Evolutionary conservation across 1,139 yeast species (phyloP).

Genomic region (Geotrichum siamense): DNA sequence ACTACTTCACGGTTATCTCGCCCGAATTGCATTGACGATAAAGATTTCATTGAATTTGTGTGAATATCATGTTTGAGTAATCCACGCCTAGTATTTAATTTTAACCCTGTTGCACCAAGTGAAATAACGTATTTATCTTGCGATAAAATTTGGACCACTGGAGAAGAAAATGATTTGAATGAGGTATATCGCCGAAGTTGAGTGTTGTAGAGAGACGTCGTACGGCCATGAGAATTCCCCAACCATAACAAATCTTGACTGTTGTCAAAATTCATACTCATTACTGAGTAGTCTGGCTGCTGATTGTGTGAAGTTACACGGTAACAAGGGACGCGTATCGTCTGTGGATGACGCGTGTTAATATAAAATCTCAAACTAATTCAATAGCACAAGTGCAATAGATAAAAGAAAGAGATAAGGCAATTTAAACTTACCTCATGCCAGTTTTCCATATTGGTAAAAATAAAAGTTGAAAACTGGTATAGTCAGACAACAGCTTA

Average conservation of each 20-base stretch:
- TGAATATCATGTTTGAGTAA: slow-evolving; percentile 25
- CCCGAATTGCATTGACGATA: slow-evolving; percentile 30
- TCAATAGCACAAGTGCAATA: too few relatives aligned
- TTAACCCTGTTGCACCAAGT: slow-evolving; percentile 30
- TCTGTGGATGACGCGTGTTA: slow-evolving; percentile 20
- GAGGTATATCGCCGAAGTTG: slow-evolving; percentile 41
- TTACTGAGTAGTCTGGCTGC: slow-evolving; percentile 7
- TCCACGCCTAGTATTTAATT: slow-evolving; percentile 35
- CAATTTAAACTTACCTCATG: slow-evolving; percentile 35
- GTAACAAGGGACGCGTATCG: slow-evolving; percentile 25
- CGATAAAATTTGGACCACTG: slow-evolving; percentile 32
- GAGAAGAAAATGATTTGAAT: slow-evolving; percentile 30
- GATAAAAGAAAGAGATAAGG: neutral
- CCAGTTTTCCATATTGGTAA: slow-evolving; percentile 42
- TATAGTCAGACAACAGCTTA: neutral
- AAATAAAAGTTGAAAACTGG: neutral
- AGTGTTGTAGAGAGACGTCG: slow-evolving; percentile 43
- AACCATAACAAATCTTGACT: slow-evolving; percentile 74
- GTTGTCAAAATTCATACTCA: slow-evolving; percentile 51
- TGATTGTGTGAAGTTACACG: slow-evolving; percentile 24
- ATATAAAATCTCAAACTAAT: neutral
- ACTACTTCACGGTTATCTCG: slow-evolving; percentile 38
- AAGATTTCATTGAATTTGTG: slow-evolving; percentile 29
- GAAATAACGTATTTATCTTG: slow-evolving; percentile 33
- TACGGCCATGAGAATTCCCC: slow-evolving; percentile 57